Evolutionary conservation across 805 yeast species (phyloP).

Genomic region (Starmerella ratchasimensis): DNA sequence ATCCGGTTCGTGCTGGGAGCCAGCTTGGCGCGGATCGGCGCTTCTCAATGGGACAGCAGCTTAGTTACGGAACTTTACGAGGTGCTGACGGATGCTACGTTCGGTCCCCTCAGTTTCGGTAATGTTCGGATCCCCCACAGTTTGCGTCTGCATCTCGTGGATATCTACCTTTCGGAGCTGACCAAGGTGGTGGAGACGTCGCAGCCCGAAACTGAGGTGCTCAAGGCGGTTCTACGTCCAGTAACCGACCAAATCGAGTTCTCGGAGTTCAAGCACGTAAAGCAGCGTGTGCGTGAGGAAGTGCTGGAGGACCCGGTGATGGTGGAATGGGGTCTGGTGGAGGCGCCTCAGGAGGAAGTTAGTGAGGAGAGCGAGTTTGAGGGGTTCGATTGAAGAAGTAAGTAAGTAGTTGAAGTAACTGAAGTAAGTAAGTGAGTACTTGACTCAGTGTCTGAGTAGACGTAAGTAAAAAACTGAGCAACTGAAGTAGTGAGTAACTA

Average conservation of each 20-base stretch:
- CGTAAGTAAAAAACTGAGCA: too few species aligned
- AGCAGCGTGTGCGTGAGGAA: constrained; percentile 51
- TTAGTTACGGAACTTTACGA: constrained; percentile 35
- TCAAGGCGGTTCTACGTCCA: constrained; percentile 44
- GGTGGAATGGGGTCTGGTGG: constrained; percentile 40
- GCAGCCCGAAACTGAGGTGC: constrained; percentile 33
- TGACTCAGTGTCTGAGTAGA: too few species aligned
- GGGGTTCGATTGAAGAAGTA: constrained; percentile 25
- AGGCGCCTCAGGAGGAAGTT: constrained; percentile 2
- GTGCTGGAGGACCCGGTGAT: constrained; percentile 53
- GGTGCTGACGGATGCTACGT: constrained; percentile 25
- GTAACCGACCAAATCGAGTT: constrained; percentile 38
- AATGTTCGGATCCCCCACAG: constrained; percentile 53
- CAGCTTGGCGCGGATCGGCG: constrained; percentile 42
- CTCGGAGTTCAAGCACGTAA: constrained; percentile 47
- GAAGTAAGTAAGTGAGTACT: too few species aligned
- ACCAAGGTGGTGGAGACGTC: constrained; percentile 47
- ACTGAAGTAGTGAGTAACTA: too few species aligned
- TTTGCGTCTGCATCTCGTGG: constrained; percentile 71
- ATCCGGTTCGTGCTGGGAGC: constrained; percentile 63
- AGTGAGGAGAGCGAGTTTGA: constrained; percentile 20
- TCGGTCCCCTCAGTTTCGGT: constrained; percentile 34
- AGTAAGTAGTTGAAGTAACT: not conserved
- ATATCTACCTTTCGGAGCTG: constrained; percentile 72
- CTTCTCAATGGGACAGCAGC: constrained; percentile 40